Evolutionary conservation across 768 basidiomycete species (phyloP).

Genomic region (Collybiopsis confluens): DNA sequence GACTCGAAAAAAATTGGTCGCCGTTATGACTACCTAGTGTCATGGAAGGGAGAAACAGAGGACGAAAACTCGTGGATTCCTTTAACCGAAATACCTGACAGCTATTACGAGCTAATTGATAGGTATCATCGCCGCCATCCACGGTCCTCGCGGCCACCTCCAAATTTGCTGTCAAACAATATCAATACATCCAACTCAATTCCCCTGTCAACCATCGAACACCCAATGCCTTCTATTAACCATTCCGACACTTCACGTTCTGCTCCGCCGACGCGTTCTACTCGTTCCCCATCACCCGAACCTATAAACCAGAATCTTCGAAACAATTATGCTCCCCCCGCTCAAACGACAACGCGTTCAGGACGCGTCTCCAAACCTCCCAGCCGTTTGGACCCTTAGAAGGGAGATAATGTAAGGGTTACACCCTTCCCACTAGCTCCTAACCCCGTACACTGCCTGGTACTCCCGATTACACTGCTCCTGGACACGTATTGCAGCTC

Average conservation of each 20-base stretch:
- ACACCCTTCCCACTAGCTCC: neutral
- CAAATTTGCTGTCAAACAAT: neutral
- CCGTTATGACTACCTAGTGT: conserved; percentile 31
- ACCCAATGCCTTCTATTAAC: too few species aligned
- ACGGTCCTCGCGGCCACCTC: conserved; percentile 23
- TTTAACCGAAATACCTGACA: conserved; percentile 28
- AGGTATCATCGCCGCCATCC: conserved; percentile 30
- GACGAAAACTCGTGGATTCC: conserved; percentile 32
- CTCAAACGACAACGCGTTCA: conserved; percentile 10
- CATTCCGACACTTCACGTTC: too few species aligned
- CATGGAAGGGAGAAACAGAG: conserved; percentile 19
- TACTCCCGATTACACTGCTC: neutral
- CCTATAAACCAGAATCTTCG: neutral
- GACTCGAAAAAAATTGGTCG: conserved; percentile 29
- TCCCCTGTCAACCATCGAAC: neutral
- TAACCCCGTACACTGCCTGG: neutral
- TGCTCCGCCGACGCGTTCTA: neutral
- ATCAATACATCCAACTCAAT: neutral
- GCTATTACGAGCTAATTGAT: conserved; percentile 25
- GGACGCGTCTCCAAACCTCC: conserved; percentile 11
- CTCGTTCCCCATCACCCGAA: neutral
- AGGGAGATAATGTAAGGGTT: neutral
- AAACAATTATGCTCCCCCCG: conserved; percentile 7
- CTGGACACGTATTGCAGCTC: neutral
- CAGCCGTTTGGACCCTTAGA: neutral